Evolutionary conservation across 2,329 filamentous ascomycete genomes (phyloP), one percentile per base, ranked within the genome.

Genomic region (Septoria linicola): DNA sequence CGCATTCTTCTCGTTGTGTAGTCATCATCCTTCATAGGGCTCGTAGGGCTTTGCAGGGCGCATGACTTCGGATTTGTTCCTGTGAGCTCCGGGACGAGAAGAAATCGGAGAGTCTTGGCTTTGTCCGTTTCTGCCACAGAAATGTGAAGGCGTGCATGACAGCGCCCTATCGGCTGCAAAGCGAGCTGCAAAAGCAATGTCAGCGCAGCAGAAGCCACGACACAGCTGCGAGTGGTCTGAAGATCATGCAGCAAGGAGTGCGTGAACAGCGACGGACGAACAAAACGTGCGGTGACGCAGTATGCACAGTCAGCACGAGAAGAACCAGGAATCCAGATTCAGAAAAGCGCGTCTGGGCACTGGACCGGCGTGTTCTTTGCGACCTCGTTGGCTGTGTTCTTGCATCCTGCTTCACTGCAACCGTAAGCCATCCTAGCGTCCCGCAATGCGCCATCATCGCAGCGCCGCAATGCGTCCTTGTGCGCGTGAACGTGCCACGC

Each of bases 21-120:
- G 49, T 52, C 49, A 46, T 52, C 49, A 46, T 51, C 14, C 31
- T 39, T 10, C 14, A 49, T 25, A 23, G 36, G 30, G 40, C 42
- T 41, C 36, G 27, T 35, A 41, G 25, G 16, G 36, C 27, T 43
- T 37, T 32, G 36, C 14, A 17, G 17, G 49, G 31, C 41, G 19
- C 34, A 35, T 41, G 41, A 34, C 35, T 27, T 36, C 19, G 30
- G 16, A 35, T 21, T n/a, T 40, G 41, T 20, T 42, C 41, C 40
- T 14, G 17, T 16, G 25, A 40, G 19, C 2, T 4, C 14, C 42
- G 19, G 16, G 25, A 46, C 49, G 49, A 44, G 30, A 51, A 51
- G 8, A 31, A 14, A 32, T 46, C 31, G 42, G 49, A 41, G 41
- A 8, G 35, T 19, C 36, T 32, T 46, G 6, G 41, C 34, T 42